Percentiles rank a stretch among this genome's conserved stretches.
These are phyloP conservation scores for Pichia pseudocactophila DNA, from an alignment of 805 yeast genomes.

Conservation along the genomic window DNA sequence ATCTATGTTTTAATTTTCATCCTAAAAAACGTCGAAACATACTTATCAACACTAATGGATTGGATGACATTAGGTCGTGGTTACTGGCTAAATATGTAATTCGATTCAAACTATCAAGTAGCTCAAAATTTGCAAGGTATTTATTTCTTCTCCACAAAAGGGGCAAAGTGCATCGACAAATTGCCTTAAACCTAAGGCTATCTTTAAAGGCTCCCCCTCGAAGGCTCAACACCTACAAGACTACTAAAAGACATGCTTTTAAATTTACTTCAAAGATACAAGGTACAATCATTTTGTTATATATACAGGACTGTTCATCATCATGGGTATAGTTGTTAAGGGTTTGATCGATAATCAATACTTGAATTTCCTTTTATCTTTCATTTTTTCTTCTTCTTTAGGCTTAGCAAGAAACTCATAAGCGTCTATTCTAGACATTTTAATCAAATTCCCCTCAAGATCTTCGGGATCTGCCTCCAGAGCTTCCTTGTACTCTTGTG, in stretches of 20 bases:
- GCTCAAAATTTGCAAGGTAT: too few relatives aligned
- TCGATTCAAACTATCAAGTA: too few relatives aligned
- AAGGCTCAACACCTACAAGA: too few relatives aligned
- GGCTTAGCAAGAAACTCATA: slow-evolving; percentile 21
- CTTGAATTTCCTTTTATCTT: slow-evolving; percentile 15
- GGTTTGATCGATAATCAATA: slow-evolving; percentile 3
- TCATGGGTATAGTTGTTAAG: not conserved
- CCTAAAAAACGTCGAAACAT: not conserved
- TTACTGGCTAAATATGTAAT: too few relatives aligned
- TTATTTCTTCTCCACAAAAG: too few relatives aligned
- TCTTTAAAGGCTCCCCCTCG: too few relatives aligned
- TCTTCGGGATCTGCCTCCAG: slow-evolving; percentile 18
- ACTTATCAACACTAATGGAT: too few relatives aligned
- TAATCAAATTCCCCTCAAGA: slow-evolving; percentile 15
- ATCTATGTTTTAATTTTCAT: not conserved
- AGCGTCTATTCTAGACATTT: slow-evolving; percentile 23
- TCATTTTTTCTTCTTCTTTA: slow-evolving; percentile 20
- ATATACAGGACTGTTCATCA: not conserved
- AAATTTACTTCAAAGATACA: too few relatives aligned
- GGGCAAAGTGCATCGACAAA: too few relatives aligned
- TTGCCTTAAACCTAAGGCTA: too few relatives aligned
- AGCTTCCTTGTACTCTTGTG: slow-evolving; percentile 19
- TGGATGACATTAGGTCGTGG: too few relatives aligned
- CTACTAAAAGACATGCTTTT: too few relatives aligned
- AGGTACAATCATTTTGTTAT: not conserved